Conservation (phyloP, 495 filamentous ascomycete species). For the Articulospora tetracladia region DNA sequence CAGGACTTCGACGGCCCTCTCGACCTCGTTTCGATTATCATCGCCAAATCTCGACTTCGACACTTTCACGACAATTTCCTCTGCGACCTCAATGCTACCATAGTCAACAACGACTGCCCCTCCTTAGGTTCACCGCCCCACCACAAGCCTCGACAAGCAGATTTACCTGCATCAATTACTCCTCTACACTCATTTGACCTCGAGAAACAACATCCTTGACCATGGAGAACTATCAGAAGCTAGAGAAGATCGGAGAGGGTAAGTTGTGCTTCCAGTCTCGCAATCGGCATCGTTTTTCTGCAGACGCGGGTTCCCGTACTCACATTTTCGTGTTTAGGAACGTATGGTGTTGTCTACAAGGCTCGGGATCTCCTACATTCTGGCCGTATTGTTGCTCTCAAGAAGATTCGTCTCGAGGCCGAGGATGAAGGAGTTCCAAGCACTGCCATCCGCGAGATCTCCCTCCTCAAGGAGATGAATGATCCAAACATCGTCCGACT, state of each 20-base stretch:
- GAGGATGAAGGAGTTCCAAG: constrained; percentile 97
- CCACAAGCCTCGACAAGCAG: constrained; percentile 13
- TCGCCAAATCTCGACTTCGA: constrained; percentile 9
- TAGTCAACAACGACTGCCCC: constrained; percentile 20
- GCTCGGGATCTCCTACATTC: constrained; percentile 74
- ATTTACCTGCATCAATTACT: constrained; percentile 20
- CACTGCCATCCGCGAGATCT: constrained; percentile 96
- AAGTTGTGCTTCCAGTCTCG: constrained; percentile 17
- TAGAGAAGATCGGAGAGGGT: constrained; percentile 99
- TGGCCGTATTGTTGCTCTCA: constrained; percentile 85
- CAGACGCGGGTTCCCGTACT: constrained; percentile 1
- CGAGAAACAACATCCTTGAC: constrained; percentile 18
- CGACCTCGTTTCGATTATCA: constrained; percentile 3
- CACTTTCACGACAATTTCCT: background rate
- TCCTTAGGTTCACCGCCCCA: constrained; percentile 25
- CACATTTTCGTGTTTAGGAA: constrained; percentile 50
- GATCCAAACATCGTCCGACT: constrained; percentile 92
- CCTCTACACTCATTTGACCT: constrained; percentile 26
- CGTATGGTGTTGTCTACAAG: constrained; percentile 92
- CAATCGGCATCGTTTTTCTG: background rate
- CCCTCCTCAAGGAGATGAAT: constrained; percentile 93
- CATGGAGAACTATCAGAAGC: constrained; percentile 99
- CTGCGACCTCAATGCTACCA: constrained; percentile 18
- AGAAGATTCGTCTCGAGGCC: constrained; percentile 97
- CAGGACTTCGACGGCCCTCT: constrained; percentile 12